Conservation (phyloP, 805 yeast species). For the Ogataea methanolica region DNA sequence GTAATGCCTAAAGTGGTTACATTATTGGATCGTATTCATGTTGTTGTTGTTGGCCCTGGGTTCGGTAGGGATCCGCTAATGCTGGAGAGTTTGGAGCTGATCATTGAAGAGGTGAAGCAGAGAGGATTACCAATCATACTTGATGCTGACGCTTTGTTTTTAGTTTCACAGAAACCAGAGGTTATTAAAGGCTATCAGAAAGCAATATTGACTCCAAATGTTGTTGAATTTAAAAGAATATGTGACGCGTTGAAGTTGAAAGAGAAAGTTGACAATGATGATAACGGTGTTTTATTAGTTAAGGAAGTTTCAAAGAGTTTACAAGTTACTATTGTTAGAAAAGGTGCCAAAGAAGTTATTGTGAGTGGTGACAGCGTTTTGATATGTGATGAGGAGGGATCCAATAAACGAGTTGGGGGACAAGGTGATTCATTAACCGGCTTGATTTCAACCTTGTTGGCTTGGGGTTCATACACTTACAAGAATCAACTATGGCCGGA, state of each 20-base stretch:
- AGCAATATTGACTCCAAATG: conserved; percentile 84
- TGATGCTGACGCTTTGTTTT: conserved; percentile 85
- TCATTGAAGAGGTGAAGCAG: conserved; percentile 53
- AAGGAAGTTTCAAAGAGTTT: conserved; percentile 42
- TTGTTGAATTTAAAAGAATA: conserved; percentile 74
- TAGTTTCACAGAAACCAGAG: conserved; percentile 55
- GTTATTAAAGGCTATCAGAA: conserved; percentile 49
- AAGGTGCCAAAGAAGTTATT: conserved; percentile 67
- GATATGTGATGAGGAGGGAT: conserved; percentile 50
- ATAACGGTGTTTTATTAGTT: conserved; percentile 18
- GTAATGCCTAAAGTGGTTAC: conserved; percentile 53
- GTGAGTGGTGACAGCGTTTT: conserved; percentile 44
- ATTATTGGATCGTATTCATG: conserved; percentile 66
- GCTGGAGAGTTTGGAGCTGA: conserved; percentile 53
- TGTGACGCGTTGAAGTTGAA: conserved; percentile 41
- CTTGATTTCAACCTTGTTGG: conserved; percentile 70
- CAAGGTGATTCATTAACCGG: conserved; percentile 96
- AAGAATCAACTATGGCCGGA: conserved; percentile 55
- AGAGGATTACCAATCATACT: conserved; percentile 66
- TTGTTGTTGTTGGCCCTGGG: conserved; percentile 89
- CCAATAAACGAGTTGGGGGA: conserved; percentile 84
- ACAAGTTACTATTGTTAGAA: conserved; percentile 61
- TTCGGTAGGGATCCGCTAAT: conserved; percentile 77
- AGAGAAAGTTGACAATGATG: conserved; percentile 19
- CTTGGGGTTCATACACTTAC: conserved; percentile 72